Conservation (phyloP, 345 rosid species). For the Eutrema yunnanense region DNA sequence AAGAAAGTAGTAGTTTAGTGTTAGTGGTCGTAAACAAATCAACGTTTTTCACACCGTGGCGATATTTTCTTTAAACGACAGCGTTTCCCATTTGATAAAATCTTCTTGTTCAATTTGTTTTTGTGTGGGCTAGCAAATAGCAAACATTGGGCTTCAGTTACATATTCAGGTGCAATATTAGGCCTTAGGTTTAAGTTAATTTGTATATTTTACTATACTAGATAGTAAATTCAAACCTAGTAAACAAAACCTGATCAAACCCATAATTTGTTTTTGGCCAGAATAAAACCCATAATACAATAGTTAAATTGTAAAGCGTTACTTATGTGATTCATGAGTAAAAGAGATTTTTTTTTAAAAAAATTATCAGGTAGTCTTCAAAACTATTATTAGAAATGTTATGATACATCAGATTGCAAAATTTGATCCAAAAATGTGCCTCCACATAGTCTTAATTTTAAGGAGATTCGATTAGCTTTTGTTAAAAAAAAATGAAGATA, state of each 20-base stretch:
- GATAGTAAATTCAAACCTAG: not conserved
- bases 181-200: not conserved
- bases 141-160: not conserved
- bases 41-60: not conserved
- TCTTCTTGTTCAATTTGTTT: not conserved
- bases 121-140: no score
- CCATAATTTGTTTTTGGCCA: not conserved
- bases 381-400: not conserved
- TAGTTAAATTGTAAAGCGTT: no score
- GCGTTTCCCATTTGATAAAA: not conserved
- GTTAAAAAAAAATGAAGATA: not conserved
- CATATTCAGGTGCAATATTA: not conserved
- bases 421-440: not conserved
- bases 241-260: not conserved
- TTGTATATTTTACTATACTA: not conserved
- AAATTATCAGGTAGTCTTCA: not conserved
- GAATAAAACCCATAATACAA: not conserved
- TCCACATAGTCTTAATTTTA: not conserved
- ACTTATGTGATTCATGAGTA: not conserved
- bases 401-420: not conserved
- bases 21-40: not conserved
- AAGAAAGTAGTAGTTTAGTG: not conserved
- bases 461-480: not conserved
- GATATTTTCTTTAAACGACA: not conserved
- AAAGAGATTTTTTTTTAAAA: not conserved